Conservation (phyloP, 1,284 basidiomycete genomes). For the Apiotrichum domesticum region DNA sequence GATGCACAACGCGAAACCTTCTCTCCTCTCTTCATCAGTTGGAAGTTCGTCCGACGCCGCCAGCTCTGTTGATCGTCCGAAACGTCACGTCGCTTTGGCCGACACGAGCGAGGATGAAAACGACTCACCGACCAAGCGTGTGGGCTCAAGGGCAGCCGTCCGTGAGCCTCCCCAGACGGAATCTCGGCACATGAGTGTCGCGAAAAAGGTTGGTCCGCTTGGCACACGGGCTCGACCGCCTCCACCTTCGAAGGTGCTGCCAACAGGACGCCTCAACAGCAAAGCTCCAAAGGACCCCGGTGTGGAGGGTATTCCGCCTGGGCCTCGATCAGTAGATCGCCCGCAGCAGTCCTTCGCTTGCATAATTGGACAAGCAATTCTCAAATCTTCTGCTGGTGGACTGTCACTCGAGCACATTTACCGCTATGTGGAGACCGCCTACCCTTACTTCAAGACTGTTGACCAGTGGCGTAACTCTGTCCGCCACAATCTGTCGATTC, state of each 20-base stretch:
- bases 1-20: background rate
- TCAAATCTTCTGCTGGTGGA: slow-evolving; percentile 73
- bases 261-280: slow-evolving; percentile 28
- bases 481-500: slow-evolving; percentile 80
- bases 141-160: slow-evolving; percentile 8
- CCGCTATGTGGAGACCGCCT: slow-evolving; percentile 87
- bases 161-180: slow-evolving; percentile 2
- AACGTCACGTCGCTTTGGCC: background rate
- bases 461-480: slow-evolving; percentile 90
- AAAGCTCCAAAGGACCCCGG: slow-evolving; percentile 43
- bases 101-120: slow-evolving; percentile 36
- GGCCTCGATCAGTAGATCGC: slow-evolving; percentile 70
- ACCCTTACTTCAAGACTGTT: slow-evolving; percentile 85
- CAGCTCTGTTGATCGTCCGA: slow-evolving; percentile 15
- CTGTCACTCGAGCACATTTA: slow-evolving; percentile 94
- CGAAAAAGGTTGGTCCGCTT: background rate
- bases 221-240: background rate
- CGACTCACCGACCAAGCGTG: slow-evolving; percentile 35
- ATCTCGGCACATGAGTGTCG: background rate
- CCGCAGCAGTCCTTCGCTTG: slow-evolving; percentile 87
- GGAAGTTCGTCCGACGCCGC: slow-evolving; percentile 7
- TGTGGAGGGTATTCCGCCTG: slow-evolving; percentile 59
- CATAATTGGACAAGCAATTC: slow-evolving; percentile 88
- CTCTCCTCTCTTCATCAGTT: slow-evolving; percentile 5
- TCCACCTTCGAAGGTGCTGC: background rate